Evolutionary conservation across 768 basidiomycete genomes (phyloP).

Genomic region (Rhodotorula paludigena): DNA sequence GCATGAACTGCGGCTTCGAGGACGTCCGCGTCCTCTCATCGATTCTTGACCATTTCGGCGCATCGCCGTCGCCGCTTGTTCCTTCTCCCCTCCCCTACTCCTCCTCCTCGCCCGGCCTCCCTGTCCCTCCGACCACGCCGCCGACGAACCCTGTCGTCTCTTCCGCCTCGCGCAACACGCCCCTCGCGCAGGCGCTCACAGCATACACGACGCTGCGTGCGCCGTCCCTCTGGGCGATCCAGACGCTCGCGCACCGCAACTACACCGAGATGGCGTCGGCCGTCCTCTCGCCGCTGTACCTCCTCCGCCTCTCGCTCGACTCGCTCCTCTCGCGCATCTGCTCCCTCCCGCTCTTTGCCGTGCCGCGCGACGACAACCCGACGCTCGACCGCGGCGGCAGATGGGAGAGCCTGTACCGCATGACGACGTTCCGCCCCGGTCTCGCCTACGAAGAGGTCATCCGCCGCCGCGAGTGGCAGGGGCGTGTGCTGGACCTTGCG

Average conservation of each 20-base stretch:
- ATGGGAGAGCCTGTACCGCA: constrained; percentile 87
- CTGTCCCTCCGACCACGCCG: not conserved
- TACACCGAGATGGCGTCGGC: constrained; percentile 62
- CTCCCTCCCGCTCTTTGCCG: constrained; percentile 10
- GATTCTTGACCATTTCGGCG: constrained; percentile 64
- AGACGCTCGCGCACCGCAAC: constrained; percentile 88
- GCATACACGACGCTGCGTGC: constrained; percentile 77
- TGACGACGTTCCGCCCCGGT: constrained; percentile 97
- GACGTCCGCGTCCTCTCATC: constrained; percentile 84
- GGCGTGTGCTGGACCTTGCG: constrained; percentile 57
- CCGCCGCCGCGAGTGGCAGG: constrained; percentile 65
- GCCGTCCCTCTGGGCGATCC: constrained; percentile 83
- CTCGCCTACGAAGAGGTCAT: constrained; percentile 80
- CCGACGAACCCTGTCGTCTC: not conserved
- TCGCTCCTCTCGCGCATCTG: constrained; percentile 39
- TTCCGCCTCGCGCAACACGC: not conserved
- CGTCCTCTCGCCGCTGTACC: constrained; percentile 30
- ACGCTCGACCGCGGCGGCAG: constrained; percentile 55
- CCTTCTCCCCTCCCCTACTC: constrained; percentile 36
- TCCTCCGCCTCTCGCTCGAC: constrained; percentile 35
- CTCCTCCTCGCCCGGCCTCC: constrained; percentile 1
- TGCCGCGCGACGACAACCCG: constrained; percentile 7
- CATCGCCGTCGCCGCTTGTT: constrained; percentile 46
- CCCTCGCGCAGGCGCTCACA: constrained; percentile 58
- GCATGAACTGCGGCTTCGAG: constrained; percentile 94